These are phyloP conservation scores for Plantago ovata DNA, from an alignment of 257 asterid genomes.

Conservation along the genomic window DNA sequence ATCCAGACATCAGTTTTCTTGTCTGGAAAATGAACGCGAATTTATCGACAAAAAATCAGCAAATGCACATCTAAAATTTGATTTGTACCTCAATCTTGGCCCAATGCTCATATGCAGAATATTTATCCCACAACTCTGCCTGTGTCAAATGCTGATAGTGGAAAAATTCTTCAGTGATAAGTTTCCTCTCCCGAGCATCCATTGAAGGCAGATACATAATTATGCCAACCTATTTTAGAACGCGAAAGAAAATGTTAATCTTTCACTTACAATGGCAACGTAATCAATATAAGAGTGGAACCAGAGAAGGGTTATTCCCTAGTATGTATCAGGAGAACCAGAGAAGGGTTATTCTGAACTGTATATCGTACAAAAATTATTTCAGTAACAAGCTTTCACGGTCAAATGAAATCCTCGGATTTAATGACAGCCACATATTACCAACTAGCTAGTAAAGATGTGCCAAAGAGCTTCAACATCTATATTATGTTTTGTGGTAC, in stretches of 20 bases:
- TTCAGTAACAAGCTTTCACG: too few relatives aligned
- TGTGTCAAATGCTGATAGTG: constrained; percentile 75
- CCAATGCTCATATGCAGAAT: constrained; percentile 91
- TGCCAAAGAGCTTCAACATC: too few relatives aligned
- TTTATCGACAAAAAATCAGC: background rate
- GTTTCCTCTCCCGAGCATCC: constrained; percentile 82
- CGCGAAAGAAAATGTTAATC: constrained; percentile 11
- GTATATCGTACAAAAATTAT: too few relatives aligned
- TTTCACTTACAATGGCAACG: background rate
- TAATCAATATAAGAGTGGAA: background rate
- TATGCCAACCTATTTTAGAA: constrained; percentile 71
- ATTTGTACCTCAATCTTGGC: constrained; percentile 88
- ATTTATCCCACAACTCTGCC: constrained; percentile 68
- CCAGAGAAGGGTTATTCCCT: too few relatives aligned
- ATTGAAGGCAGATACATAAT: constrained; percentile 95
- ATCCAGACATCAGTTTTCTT: background rate
- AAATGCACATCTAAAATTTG: background rate
- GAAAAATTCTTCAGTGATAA: constrained; percentile 86
- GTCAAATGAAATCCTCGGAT: too few relatives aligned
- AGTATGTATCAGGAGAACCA: too few relatives aligned
- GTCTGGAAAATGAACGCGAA: background rate
- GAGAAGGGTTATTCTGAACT: too few relatives aligned
- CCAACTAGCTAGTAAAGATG: too few relatives aligned
- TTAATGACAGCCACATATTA: too few relatives aligned
- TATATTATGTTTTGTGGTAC: too few relatives aligned